Base-by-base conservation (phyloP, 345 rosid genomes). In the Citrus australasica region DNA sequence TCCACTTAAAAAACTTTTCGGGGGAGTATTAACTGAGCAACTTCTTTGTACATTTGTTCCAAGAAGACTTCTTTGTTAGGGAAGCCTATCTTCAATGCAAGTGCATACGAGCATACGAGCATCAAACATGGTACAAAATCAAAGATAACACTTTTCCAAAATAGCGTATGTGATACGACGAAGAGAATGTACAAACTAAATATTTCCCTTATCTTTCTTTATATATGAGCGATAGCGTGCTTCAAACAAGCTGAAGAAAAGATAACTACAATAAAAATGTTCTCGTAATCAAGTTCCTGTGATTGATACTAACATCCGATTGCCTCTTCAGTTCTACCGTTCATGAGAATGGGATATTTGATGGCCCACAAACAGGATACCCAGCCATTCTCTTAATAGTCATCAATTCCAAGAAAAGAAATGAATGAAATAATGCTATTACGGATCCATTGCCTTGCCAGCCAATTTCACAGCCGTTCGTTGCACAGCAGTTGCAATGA, bases 401-500 rank as follows among this genome's bases (percentile, higher is more conserved):
- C 4, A 46, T 70, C 58, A 55, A 63, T 58, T 67, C 24, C 80
- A 51, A 8, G 70, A 4, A 62, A 27, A 48, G 62, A 62, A 77
- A 77, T 70, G 78, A 83, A 83, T 78, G 24, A 78, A 82, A 68
- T 65, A 76, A 68, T 62, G 74, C n/a, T 58, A 40, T 61, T 24
- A 28, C 4, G 56, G 73, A 14, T 69, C 25, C 61, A 37, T 32
- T 21, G 30, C 60, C 14, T 28, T 65, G 7, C 17, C 11, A 46
- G 58, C 48, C 66, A 53, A 62, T 73, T 79, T 89, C 82, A 85
- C 4, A 70, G 84, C 75, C 78, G 84, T 60, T 90, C 89, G 21
- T 89, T 85, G 85, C 91, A 94, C 68, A 88, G 93, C 64, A 88
- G 68, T 63, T 89, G 95, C 89, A 89, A 84, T 4, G 92, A 86